Base-by-base conservation (phyloP, 1,284 basidiomycete species). In the Cryptococcus sp. region DNA sequence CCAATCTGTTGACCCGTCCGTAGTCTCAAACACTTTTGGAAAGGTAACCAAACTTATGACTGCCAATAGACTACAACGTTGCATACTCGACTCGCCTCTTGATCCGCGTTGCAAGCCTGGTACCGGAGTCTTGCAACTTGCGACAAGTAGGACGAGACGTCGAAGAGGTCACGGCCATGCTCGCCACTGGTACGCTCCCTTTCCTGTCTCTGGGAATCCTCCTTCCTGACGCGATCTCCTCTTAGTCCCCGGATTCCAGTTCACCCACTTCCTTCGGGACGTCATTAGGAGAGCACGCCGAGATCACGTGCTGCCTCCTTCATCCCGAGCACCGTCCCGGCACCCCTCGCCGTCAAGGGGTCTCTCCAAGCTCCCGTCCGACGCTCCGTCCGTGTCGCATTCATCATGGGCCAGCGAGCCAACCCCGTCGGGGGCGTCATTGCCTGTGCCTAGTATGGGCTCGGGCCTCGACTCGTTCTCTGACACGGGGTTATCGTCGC, bases 241-340 rank as follows among this genome's bases (percentile, higher is more conserved):
- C 23, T 9, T 50, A 70, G 73, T 75, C 0, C 73, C 73, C 6
- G 71, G 73, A 0, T 75, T 71, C 62, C 67, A 69, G 60, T 70
- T 67, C 46, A 69, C 69, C 3, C 56, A 64, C 35, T 53, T 69
- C n/a, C 63, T 73, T 8, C 67, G 67, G 20, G 68, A 69, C 9
- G 62, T 73, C 15, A 53, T 73, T 11, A 51, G 57, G 39, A 64
- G 64, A 50, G 73, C 73, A 16, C 45, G 71, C 13, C 52, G 65
- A 1, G 55, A 65, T 38, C 66, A 65, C 15, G 61, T 71, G 3
- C 59, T 75, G 8, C 73, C 73, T 0, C 73, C 73, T 0, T 46
- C 65, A 2, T 69, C 69, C 15, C 53, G 57, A 35, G 13, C 49
- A 15, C 43, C 49, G 16, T 59, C 57, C 9, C 28, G 28, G 28